Conservation (phyloP, 768 basidiomycete genomes). For the Clavaria fumosa region DNA sequence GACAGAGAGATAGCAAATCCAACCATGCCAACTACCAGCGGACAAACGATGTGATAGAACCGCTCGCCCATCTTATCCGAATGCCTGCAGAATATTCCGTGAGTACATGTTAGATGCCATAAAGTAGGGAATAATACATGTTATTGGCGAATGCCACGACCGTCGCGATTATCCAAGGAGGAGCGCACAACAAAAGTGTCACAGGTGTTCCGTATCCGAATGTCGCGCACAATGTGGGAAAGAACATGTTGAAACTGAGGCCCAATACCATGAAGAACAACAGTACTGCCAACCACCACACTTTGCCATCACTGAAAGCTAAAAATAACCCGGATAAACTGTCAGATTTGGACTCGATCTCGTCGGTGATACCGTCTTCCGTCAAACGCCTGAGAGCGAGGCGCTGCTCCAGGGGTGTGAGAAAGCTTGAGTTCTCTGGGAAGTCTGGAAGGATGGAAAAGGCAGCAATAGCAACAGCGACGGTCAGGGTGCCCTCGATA, state of each 20-base stretch:
- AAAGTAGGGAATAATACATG: constrained; percentile 20
- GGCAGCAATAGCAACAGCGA: constrained; percentile 32
- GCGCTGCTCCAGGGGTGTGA: constrained; percentile 38
- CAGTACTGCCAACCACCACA: constrained; percentile 40
- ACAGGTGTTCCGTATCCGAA: constrained; percentile 50
- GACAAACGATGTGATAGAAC: constrained; percentile 43
- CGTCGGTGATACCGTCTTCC: constrained; percentile 33
- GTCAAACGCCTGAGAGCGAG: constrained; percentile 45
- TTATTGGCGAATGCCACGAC: constrained; percentile 37
- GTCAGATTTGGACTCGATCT: constrained; percentile 9
- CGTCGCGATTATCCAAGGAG: constrained; percentile 53
- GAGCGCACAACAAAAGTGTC: constrained; percentile 39
- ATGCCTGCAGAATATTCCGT: constrained; percentile 29
- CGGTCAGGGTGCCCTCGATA: constrained; percentile 46
- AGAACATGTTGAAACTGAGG: constrained; percentile 58
- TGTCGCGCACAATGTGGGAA: constrained; percentile 56
- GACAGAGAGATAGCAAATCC: constrained; percentile 53
- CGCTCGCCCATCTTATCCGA: constrained; percentile 61
- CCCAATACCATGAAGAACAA: constrained; percentile 31
- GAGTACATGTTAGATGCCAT: constrained; percentile 1
- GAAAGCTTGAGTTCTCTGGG: constrained; percentile 37
- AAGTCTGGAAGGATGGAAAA: constrained; percentile 64
- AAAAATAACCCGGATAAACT: constrained; percentile 31
- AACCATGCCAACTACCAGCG: constrained; percentile 43
- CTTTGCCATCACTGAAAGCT: constrained; percentile 56